Base-by-base conservation (phyloP, 1,284 basidiomycete species). In the Leccinum solheimii region DNA sequence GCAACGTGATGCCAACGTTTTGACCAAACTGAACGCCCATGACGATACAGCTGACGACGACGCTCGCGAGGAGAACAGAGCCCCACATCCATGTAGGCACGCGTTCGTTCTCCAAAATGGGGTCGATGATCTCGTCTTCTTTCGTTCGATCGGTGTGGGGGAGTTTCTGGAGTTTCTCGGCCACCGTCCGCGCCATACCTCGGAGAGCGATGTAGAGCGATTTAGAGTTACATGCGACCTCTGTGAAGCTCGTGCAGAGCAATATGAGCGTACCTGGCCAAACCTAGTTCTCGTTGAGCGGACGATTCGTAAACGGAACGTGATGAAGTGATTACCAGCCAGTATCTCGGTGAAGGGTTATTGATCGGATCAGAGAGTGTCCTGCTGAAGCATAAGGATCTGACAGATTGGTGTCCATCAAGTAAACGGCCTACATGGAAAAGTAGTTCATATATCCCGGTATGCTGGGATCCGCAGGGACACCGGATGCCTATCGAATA, bases 221-320 rank as follows among this genome's bases (percentile, higher is more conserved):
- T 13, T 53, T 62, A 54, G 76, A 65, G 63, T 71, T 79, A 61
- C 80, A 66, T 23, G 75, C 57, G 32, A 81, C 77, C 58, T 82
- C 80, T 16, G 79, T 74, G 65, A 82, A 81, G 56, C 81, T 83
- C 71, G 81, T 83, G 56, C 81, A 62, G 67, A 82, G 75, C 78
- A 82, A 80, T 70, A 83, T 80, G 49, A 82, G 69, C 57, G 88
- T 83, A 70, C 86, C 87, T 32, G 86, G 86, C 86, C 87, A 90
- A 48, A 89, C 76, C 65, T 66, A 11, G 7, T 14, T 13, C 23
- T 36, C 21, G 30, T 40, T 45, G n/a, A 49, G 48, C 8, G 51
- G 5, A 27, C 8, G 23, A 30, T 23, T 14, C 48, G 13, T 21
- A 21, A 30, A 21, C 10, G 26, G 19, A 7, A 49, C 13, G 19